Conservation (phyloP, 768 basidiomycete species). For the Dictyophora rubrovolvata region DNA sequence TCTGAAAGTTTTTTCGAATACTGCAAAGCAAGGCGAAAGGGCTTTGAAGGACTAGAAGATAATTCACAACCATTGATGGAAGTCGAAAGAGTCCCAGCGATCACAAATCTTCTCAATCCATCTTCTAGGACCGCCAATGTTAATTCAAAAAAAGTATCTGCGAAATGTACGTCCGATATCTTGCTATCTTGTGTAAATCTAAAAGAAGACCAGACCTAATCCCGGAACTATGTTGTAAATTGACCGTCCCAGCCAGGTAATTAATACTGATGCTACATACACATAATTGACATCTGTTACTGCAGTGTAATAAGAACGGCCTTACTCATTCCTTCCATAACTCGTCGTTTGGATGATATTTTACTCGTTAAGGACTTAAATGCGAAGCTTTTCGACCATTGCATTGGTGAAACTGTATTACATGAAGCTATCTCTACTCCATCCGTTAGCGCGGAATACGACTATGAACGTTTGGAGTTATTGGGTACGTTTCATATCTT, state of each 20-base stretch:
- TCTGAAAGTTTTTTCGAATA: slow-evolving; percentile 56
- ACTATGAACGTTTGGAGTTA: slow-evolving; percentile 81
- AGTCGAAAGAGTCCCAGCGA: slow-evolving; percentile 40
- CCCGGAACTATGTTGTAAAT: slow-evolving; percentile 70
- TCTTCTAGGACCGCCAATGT: slow-evolving; percentile 29
- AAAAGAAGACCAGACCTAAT: slow-evolving; percentile 50
- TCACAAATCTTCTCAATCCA: slow-evolving; percentile 53
- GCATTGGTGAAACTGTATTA: slow-evolving; percentile 51
- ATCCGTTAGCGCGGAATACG: slow-evolving; percentile 54
- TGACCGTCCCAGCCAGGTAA: slow-evolving; percentile 65
- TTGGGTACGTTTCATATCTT: slow-evolving; percentile 43
- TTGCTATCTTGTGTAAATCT: neutral
- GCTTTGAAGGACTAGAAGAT: slow-evolving; percentile 51
- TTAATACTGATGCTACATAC: slow-evolving; percentile 8
- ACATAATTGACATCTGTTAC: neutral
- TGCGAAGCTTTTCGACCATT: slow-evolving; percentile 49
- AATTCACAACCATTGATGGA: slow-evolving; percentile 65
- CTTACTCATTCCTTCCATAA: slow-evolving; percentile 64
- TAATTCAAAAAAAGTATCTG: slow-evolving; percentile 28
- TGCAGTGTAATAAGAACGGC: slow-evolving; percentile 57
- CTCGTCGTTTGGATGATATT: slow-evolving; percentile 59
- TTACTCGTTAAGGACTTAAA: slow-evolving; percentile 75
- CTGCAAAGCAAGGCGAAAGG: slow-evolving; percentile 50
- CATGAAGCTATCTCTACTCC: slow-evolving; percentile 61
- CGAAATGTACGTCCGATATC: slow-evolving; percentile 45